Percentiles rank a stretch among this genome's conserved stretches.
These are phyloP conservation scores for Salicornia ramosissima DNA, from an alignment of 148 eudicot species.

Conservation along the genomic window DNA sequence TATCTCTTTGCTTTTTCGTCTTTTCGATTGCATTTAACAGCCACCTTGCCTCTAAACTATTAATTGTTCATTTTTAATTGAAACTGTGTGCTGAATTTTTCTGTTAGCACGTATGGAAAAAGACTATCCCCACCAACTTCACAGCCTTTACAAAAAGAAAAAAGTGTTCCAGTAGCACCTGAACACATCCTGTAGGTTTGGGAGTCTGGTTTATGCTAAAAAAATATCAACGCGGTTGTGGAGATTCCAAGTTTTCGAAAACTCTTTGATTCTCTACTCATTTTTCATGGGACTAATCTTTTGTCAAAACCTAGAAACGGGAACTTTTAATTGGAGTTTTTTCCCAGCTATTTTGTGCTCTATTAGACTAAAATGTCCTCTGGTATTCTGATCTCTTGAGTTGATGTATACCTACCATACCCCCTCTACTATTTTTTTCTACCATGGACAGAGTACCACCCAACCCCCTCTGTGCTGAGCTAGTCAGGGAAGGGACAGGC, in stretches of 20 bases:
- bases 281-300: neutral
- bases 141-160: neutral
- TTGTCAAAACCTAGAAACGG: neutral
- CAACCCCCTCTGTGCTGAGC: too few species aligned
- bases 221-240: neutral
- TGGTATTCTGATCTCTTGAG: too few species aligned
- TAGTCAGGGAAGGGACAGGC: too few species aligned
- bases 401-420: too few species aligned
- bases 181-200: neutral
- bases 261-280: neutral
- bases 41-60: neutral
- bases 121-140: neutral
- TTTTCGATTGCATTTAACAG: neutral
- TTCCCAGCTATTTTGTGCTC: too few species aligned
- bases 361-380: too few species aligned
- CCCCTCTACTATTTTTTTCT: too few species aligned
- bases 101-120: neutral
- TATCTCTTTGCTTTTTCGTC: neutral
- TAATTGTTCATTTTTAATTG: neutral
- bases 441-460: too few species aligned
- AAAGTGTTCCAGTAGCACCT: neutral
- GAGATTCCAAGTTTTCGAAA: neutral
- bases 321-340: too few species aligned
- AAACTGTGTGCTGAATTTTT: neutral
- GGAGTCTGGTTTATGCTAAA: neutral